Base-by-base conservation (phyloP, 768 basidiomycete genomes). In the Leccinum longicurvipes region DNA sequence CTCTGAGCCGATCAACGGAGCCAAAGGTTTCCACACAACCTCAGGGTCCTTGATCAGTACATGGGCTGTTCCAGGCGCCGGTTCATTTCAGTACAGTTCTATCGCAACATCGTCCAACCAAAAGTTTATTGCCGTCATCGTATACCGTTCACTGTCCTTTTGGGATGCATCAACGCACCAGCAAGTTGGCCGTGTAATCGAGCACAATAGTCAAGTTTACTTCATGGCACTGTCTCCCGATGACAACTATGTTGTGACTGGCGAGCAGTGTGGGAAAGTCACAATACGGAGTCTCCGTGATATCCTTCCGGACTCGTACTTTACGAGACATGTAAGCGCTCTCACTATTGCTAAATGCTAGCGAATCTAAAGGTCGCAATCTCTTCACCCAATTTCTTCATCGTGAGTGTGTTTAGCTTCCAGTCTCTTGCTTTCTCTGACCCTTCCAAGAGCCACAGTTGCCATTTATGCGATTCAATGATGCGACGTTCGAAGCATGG, bases 111-210 rank as follows among this genome's bases (percentile, higher is more conserved):
- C 48, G 8, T 19, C 3, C 32, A 49, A 34, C 31, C 48, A 49
- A 49, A 49, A 34, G 31, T 59, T 60, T 29, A 19, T 31, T 3
- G 29, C 32, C n/a, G n/a, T n/a, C n/a, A n/a, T n/a, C n/a, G n/a
- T n/a, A n/a, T n/a, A n/a, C n/a, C n/a, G n/a, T n/a, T n/a, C n/a
- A n/a, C n/a, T n/a, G n/a, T n/a, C n/a, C n/a, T n/a, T n/a, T n/a
- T n/a, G n/a, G n/a, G n/a, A n/a, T n/a, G n/a, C n/a, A n/a, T n/a
- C n/a, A n/a, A n/a, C n/a, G n/a, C n/a, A n/a, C n/a, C n/a, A n/a
- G n/a, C n/a, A n/a, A n/a, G n/a, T n/a, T n/a, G n/a, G n/a, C n/a
- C n/a, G n/a, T n/a, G n/a, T n/a, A n/a, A n/a, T n/a, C n/a, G n/a
- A n/a, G n/a, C n/a, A n/a, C n/a, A n/a, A 3, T 7, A 48, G 3